phyloP scores from a whole-genome alignment of 164 flowering plant genomes.

The grape (Vitis vinifera) region ASM3070453v1 NC_081822.1:12516001-12516500 shows the following conservation, averaged over 20 bases:
- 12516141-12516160: constrained; percentile 22
- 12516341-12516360: constrained; percentile 19
- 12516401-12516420: constrained; percentile 18
- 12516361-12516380: constrained; percentile 4
- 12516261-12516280: constrained; percentile 24
- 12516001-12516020: constrained; percentile 83
- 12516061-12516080: constrained; percentile 20
- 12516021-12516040: constrained; percentile 67
- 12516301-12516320: constrained; percentile 7
- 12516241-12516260: constrained; percentile 13
- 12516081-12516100: constrained; percentile 21
- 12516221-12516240: constrained; percentile 19
- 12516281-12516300: constrained; percentile 9
- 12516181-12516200: constrained; percentile 23
- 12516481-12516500: constrained; percentile 16
- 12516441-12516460: constrained; percentile 21
- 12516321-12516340: constrained; percentile 23
- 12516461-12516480: constrained; percentile 16
- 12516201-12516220: constrained; percentile 23
- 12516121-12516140: constrained; percentile 25
- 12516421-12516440: constrained; percentile 16
- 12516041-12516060: constrained; percentile 47
- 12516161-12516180: constrained; percentile 26
- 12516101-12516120: constrained; percentile 19
- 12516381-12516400: constrained; percentile 23